Evolutionary conservation across 2,329 filamentous ascomycete species (phyloP).

Genomic region (Alternaria conjuncta): DNA sequence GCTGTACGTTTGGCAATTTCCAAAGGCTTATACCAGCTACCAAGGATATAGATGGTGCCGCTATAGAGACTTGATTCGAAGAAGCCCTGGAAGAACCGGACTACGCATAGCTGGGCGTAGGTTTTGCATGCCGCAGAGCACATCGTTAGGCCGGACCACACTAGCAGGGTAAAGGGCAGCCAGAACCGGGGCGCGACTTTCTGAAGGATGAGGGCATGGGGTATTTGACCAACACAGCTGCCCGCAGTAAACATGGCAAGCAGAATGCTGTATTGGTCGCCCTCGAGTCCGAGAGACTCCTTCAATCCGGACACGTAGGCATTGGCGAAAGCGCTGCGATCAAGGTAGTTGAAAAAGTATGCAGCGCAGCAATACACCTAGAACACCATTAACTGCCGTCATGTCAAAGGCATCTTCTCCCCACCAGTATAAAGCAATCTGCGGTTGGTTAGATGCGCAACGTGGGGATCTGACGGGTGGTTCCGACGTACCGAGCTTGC

Average conservation of each 20-base stretch:
- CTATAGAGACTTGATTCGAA: constrained; percentile 39
- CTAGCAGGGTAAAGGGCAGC: constrained; percentile 36
- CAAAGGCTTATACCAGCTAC: constrained; percentile 36
- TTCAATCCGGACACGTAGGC: constrained; percentile 40
- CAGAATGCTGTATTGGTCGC: constrained; percentile 40
- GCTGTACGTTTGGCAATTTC: constrained; percentile 40
- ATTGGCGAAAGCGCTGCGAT: constrained; percentile 37
- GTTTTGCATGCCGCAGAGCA: constrained; percentile 35
- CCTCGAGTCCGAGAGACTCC: constrained; percentile 29
- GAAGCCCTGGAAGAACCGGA: constrained; percentile 36
- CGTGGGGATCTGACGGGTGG: neutral
- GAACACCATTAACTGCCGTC: neutral
- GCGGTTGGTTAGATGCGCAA: neutral
- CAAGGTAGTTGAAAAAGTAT: constrained; percentile 44
- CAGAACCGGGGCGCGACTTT: constrained; percentile 36
- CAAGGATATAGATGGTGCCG: constrained; percentile 39
- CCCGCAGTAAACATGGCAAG: constrained; percentile 39
- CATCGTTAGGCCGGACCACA: constrained; percentile 41
- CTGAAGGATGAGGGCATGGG: constrained; percentile 38
- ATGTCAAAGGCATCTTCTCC: neutral
- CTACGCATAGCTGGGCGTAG: constrained; percentile 33
- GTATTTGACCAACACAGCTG: constrained; percentile 38
- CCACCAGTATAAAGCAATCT: constrained; percentile 34
- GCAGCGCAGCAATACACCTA: constrained; percentile 38
- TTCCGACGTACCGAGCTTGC: constrained; percentile 27